Conservation (phyloP, 1,284 basidiomycete genomes). For the Moesziomyces parantarcticus region DNA sequence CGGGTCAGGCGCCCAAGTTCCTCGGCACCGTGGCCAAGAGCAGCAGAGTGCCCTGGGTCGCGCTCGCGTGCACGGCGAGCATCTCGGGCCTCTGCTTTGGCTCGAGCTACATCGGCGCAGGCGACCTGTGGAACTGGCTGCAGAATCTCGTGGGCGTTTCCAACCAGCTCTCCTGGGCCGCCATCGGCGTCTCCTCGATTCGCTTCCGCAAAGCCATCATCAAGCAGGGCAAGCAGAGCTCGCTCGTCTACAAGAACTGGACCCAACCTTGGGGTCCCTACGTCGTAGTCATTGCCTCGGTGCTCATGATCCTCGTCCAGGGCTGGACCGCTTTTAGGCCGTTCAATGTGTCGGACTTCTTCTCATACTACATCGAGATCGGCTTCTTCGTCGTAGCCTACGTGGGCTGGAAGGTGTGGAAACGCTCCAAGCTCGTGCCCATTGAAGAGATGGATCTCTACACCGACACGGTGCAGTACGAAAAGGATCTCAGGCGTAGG, state of each 20-base stretch:
- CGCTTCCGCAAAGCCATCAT: conserved; percentile 77
- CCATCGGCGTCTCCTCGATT: conserved; percentile 79
- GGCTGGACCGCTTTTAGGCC: conserved; percentile 57
- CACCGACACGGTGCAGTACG: conserved; percentile 50
- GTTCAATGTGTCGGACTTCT: conserved; percentile 61
- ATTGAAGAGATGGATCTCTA: conserved; percentile 60
- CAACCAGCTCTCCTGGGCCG: conserved; percentile 84
- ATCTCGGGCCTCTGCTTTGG: conserved; percentile 79
- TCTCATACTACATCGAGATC: conserved; percentile 70
- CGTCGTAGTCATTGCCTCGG: conserved; percentile 49
- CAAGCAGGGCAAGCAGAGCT: conserved; percentile 71
- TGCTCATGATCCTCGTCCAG: conserved; percentile 63
- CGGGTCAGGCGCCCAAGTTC: conserved; percentile 79
- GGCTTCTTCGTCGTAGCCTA: conserved; percentile 47
- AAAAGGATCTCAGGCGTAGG: conserved; percentile 25
- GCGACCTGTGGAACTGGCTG: conserved; percentile 73
- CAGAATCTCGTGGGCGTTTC: conserved; percentile 77
- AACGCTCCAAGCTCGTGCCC: conserved; percentile 37
- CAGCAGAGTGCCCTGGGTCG: conserved; percentile 78
- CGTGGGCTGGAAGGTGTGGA: conserved; percentile 48
- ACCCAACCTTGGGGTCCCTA: conserved; percentile 65
- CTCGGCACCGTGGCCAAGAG: conserved; percentile 77
- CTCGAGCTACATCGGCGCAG: conserved; percentile 67
- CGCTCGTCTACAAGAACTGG: conserved; percentile 71
- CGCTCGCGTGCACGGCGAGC: conserved; percentile 75